Evolutionary conservation across 495 filamentous ascomycete species (phyloP), one percentile per base, ranked within the genome.

Genomic region (Talaromyces stipitatus): DNA sequence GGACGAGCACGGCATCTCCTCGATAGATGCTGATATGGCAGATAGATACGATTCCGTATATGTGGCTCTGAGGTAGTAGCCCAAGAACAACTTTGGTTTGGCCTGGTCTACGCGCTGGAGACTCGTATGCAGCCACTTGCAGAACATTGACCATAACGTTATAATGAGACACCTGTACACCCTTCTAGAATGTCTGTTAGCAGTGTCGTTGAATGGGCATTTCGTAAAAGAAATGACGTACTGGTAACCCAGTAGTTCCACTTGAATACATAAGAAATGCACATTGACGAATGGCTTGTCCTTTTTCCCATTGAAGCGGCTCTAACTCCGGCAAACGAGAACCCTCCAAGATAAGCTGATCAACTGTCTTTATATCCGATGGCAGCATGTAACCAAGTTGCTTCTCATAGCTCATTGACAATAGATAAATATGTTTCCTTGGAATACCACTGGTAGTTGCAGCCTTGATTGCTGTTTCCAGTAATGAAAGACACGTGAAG

Each of bases 261-360:
- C 86, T 90, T 0, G 89, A 94, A 67, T 91, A 95, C 76, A 91
- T 95, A 26, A 96, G 75, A 66, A 89, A 96, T 0, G 91, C 91
- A 8, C 82, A 82, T 54, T 89, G 85, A 36, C 84, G 82, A 20
- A 82, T 82, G 5, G 87, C 90, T 59, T 95, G 86, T 2, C 91
- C 90, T 55, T 82, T 78, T 4, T 71, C 61, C 89, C 89, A 95
- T 54, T 70, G 76, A 61, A 92, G 66, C 9, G 76, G 74, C 58
- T 89, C 87, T 8, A 92, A 64, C 9, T 78, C 68, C 0, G 84
- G 82, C 2, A 87, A 73, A 10, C 78, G 75, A 20, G 70, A 72
- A 14, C 90, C 90, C n/a, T 83, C 73, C 4, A 80, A 65, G 26
- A 90, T 78, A 23, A 96, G 64, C 50, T 91, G 79, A n/a, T 85